These are phyloP conservation scores for Solanum lycopersicoides DNA, from an alignment of 257 asterid species.

Conservation along the genomic window DNA sequence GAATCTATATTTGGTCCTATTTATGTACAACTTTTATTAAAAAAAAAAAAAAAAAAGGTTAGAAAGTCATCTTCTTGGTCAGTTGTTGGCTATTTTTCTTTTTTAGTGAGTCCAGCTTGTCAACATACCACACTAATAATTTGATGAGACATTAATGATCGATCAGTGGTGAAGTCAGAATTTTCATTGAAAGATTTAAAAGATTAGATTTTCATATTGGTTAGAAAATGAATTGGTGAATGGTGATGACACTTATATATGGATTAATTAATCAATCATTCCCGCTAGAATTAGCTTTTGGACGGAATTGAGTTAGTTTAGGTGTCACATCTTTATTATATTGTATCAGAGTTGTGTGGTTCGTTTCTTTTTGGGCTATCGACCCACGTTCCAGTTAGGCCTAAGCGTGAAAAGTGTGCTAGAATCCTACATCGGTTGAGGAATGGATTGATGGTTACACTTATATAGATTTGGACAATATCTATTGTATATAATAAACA, in stretches of 20 bases:
- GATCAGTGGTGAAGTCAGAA: not conserved
- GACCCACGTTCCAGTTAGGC: not conserved
- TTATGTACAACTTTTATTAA: not conserved
- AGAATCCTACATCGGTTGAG: not conserved
- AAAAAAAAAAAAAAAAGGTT: not conserved
- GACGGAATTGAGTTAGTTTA: not conserved
- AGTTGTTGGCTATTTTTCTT: not conserved
- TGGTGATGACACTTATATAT: not conserved
- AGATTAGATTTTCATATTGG: not conserved
- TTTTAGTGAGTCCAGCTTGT: constrained; percentile 12
- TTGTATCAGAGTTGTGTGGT: not conserved
- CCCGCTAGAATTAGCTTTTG: not conserved
- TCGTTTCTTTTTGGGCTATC: not conserved
- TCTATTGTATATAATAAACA: not conserved
- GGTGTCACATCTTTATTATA: not conserved
- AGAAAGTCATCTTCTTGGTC: constrained; percentile 1
- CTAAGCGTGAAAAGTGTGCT: not conserved
- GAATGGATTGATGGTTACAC: not conserved
- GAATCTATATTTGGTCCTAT: constrained; percentile 2
- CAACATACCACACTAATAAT: not conserved
- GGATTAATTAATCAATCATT: not conserved
- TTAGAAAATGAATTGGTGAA: not conserved
- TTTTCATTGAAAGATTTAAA: not conserved
- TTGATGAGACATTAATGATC: not conserved
- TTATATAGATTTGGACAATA: not conserved